Evolutionary conservation across 106 monocot species (phyloP), one percentile per base, ranked within the genome.

Genomic region (Agapanthus africanus): DNA sequence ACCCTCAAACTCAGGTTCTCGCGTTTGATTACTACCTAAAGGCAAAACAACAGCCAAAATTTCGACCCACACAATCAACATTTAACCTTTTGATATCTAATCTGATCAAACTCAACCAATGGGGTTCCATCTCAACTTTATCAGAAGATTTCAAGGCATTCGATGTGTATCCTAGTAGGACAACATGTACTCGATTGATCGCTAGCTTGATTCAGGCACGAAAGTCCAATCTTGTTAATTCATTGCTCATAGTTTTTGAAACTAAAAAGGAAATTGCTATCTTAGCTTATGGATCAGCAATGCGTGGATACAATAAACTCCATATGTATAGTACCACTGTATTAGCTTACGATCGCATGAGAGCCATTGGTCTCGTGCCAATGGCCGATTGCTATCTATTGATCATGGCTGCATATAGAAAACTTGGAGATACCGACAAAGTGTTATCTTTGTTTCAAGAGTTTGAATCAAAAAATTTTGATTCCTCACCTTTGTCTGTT

Each of bases 321-420:
- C 94, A 86, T 73, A 94, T 95, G 91, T 88, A 85, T 71, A 79
- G 74, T n/a, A 83, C 76, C 63, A 85, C 90, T 5, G 40, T 83
- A 18, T 59, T 60, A 11, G 74, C 77, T 19, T 82, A 63, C 40
- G 73, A 81, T 2, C 65, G 49, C 37, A 82, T 87, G 80, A 76
- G 46, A 66, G 59, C 33, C 1, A 74, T 71, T 0, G 73, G 67
- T 10, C 25, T 85, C 15, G 35, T 59, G 2, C 75, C 39, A 2
- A 70, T 79, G 41, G 21, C 79, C 0, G 26, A 21, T 26, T 78
- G 79, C 79, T 91, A 70, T 42, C 71, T 68, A 27, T 70, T 40
- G 51, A 74, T 68, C 47, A 91, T 95, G 83, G 82, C 81, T 14
- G 87, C 90, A 23, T 71, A 79, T 50, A 15, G 71, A 11, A 87